phyloP scores from a whole-genome alignment of 345 rosid genomes.

The Rhodomyrtus tomentosa region DNA sequence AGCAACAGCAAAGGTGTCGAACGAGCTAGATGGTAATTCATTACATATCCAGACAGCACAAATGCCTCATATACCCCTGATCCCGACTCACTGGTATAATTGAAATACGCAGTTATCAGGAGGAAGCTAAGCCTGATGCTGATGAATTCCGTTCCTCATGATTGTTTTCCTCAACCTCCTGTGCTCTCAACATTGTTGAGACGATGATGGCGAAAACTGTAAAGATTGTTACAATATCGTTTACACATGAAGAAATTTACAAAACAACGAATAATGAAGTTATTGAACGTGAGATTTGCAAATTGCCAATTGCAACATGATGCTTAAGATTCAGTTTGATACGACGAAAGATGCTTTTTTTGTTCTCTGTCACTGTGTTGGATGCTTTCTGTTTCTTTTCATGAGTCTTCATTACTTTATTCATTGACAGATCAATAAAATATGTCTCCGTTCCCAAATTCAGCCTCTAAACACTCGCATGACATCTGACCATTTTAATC shows the following conservation, averaged over 20 bases:
- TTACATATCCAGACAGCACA: background rate
- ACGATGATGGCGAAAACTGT: background rate
- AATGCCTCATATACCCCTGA: background rate
- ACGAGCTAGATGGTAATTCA: conserved; percentile 17
- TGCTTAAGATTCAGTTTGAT: background rate
- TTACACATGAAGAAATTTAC: background rate
- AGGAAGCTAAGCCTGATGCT: background rate
- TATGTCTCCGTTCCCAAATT: background rate
- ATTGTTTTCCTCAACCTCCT: background rate
- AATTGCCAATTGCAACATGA: background rate
- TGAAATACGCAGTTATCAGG: background rate
- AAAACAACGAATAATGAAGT: background rate
- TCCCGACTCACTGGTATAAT: conserved; percentile 1
- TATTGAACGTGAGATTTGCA: background rate
- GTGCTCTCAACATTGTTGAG: background rate
- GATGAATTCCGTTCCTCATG: background rate
- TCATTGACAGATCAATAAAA: background rate
- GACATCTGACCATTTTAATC: background rate
- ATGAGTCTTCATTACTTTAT: background rate
- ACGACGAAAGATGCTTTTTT: background rate
- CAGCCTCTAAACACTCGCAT: background rate
- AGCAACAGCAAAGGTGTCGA: conserved; percentile 1
- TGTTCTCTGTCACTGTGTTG: background rate
- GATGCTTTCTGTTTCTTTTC: background rate
- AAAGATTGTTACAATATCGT: background rate